Evolutionary conservation across 768 basidiomycete species (phyloP), one percentile per base, ranked within the genome.

Genomic region (Boletus barrowsii): DNA sequence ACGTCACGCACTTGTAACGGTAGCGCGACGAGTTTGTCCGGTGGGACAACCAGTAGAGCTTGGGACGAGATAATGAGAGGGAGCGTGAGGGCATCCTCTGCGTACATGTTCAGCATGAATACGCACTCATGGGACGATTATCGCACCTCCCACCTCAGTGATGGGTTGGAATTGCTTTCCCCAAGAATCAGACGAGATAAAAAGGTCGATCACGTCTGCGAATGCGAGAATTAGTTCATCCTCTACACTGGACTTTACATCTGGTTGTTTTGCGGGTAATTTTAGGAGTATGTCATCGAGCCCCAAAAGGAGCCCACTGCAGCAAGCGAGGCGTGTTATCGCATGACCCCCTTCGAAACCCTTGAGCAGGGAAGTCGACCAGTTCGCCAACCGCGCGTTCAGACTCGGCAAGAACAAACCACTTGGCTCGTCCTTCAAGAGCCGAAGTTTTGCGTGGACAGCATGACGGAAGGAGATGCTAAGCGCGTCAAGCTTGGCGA

Each of bases 141-240:
- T 55, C 70, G 71, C 71, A 65, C 72, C 72, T 54, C 58, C 73
- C 62, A 72, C 76, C 58, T 79, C 76, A 7, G 76, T 72, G 17
- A 73, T 72, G n/a, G 80, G 78, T 53, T 77, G 76, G 63, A 89
- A 90, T 61, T 90, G 87, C 48, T 75, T 79, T 63, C 86, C 83
- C 88, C 88, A 90, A 15, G 74, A 74, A 44, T 66, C 68, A 5
- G 73, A 70, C 8, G 64, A 65, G 17, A 64, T 60, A 56, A 85
- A 83, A 11, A 78, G 69, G 59, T 90, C 88, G 66, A 90, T 80
- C 22, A 87, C 79, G 64, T 90, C 88, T 9, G 90, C 88, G 26
- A 90, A 73, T 4, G 86, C 81, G 26, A 92, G 73, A 30, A 90
- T 73, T 24, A 83, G 66, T 61, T 88, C 86, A 50, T 86, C 80